Evolutionary conservation across 495 filamentous ascomycete species (phyloP).

Genomic region (Daldinia vernicosa): DNA sequence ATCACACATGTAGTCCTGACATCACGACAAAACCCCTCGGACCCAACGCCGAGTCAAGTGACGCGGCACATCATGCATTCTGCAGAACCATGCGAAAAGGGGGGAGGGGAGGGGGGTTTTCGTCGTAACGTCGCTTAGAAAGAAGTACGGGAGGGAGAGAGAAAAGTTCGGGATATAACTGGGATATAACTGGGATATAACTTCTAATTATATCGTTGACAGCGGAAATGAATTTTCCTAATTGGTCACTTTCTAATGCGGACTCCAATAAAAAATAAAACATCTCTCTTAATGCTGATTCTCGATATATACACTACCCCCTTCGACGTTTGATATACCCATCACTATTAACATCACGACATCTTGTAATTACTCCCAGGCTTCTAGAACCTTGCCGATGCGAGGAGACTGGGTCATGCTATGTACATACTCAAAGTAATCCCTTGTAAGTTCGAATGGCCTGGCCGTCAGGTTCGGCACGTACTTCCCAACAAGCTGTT

Average conservation of each 20-base stretch:
- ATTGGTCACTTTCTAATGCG: constrained; percentile 9
- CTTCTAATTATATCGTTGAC: constrained; percentile 19
- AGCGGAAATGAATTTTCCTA: not conserved
- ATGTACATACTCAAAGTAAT: constrained; percentile 99
- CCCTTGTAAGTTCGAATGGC: constrained; percentile 85
- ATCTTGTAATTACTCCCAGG: constrained; percentile 70
- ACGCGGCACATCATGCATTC: constrained; percentile 23
- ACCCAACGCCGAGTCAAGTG: constrained; percentile 16
- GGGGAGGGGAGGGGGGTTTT: not conserved
- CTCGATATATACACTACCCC: constrained; percentile 4
- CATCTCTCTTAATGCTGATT: constrained; percentile 18
- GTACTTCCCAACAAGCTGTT: constrained; percentile 88
- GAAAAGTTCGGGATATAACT: constrained; percentile 2
- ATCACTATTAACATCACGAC: not conserved
- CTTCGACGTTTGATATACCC: constrained; percentile 10
- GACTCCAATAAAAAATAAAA: constrained; percentile 20
- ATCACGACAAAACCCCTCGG: constrained; percentile 15
- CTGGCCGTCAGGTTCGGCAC: constrained; percentile 90
- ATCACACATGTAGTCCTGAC: constrained; percentile 21
- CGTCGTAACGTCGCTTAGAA: constrained; percentile 19
- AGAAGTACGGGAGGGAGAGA: constrained; percentile 9
- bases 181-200: too few species aligned
- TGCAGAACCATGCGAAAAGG: constrained; percentile 17
- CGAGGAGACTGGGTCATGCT: constrained; percentile 86
- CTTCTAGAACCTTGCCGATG: constrained; percentile 87